These are phyloP conservation scores for Stereum hirsutum DNA, from an alignment of 1,284 basidiomycete genomes.

Conservation along the genomic window DNA sequence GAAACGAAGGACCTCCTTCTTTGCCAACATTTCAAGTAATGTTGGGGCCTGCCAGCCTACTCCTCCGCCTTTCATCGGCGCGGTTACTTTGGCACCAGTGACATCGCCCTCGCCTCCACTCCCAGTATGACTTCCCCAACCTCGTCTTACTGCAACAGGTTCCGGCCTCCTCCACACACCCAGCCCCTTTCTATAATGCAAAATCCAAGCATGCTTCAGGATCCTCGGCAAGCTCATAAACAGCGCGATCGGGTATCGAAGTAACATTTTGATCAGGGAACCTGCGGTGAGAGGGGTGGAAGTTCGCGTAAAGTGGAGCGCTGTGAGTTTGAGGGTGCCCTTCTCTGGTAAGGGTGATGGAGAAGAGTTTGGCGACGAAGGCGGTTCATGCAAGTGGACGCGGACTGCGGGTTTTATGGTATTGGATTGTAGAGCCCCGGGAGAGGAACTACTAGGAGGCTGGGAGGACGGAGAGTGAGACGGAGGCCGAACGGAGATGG, in stretches of 20 bases:
- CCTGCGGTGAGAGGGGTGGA: slow-evolving; percentile 32
- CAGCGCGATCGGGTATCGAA: slow-evolving; percentile 44
- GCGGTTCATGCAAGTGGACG: slow-evolving; percentile 30
- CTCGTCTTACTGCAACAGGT: slow-evolving; percentile 27
- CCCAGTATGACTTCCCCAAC: slow-evolving; percentile 3
- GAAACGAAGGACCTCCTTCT: slow-evolving; percentile 24
- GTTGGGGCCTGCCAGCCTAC: slow-evolving; percentile 38
- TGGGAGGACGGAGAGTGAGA: slow-evolving; percentile 28
- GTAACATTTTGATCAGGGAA: slow-evolving; percentile 34
- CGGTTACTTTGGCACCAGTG: slow-evolving; percentile 4
- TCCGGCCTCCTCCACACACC: slow-evolving; percentile 62
- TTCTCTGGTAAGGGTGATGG: slow-evolving; percentile 10
- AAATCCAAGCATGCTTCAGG: slow-evolving; percentile 51
- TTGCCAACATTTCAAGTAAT: slow-evolving; percentile 30
- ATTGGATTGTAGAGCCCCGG: slow-evolving; percentile 20
- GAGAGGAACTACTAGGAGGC: not conserved
- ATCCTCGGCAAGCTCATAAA: slow-evolving; percentile 58
- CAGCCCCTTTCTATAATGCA: slow-evolving; percentile 58
- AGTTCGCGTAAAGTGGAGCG: slow-evolving; percentile 30
- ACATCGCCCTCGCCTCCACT: not conserved
- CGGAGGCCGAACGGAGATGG: slow-evolving; percentile 37
- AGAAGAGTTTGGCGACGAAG: slow-evolving; percentile 9
- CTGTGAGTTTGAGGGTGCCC: slow-evolving; percentile 38
- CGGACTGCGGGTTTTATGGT: slow-evolving; percentile 26
- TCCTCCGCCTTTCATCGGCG: slow-evolving; percentile 22